These are phyloP conservation scores for Trichoderma arundinaceum DNA, from an alignment of 2,329 filamentous ascomycete genomes.

Conservation along the genomic window DNA sequence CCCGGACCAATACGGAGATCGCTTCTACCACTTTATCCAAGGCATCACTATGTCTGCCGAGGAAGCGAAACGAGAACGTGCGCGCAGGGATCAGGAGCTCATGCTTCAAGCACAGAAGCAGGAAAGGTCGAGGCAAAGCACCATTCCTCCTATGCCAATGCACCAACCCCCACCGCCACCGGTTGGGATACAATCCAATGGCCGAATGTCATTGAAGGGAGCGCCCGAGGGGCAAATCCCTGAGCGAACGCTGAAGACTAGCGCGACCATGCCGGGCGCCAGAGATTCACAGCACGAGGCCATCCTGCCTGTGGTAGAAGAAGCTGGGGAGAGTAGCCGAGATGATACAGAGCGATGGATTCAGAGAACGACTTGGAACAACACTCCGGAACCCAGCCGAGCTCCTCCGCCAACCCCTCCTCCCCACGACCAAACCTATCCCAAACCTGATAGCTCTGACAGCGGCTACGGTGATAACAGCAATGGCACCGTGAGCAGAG, in stretches of 20 bases:
- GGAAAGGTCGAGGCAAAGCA: constrained; percentile 48
- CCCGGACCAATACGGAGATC: constrained; percentile 87
- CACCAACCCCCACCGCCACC: constrained; percentile 53
- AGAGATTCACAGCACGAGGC: constrained; percentile 62
- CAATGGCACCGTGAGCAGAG: constrained; percentile 42
- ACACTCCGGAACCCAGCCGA: constrained; percentile 54
- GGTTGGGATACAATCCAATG: constrained; percentile 44
- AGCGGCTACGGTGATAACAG: constrained; percentile 52
- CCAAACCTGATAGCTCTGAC: constrained; percentile 55
- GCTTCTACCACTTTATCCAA: constrained; percentile 91
- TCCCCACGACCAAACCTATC: constrained; percentile 39
- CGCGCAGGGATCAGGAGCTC: constrained; percentile 65
- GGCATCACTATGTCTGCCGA: constrained; percentile 89
- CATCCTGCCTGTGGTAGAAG: constrained; percentile 83
- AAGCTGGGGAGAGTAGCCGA: constrained; percentile 76
- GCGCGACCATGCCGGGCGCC: constrained; percentile 47
- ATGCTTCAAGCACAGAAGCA: constrained; percentile 46
- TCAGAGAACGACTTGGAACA: constrained; percentile 47
- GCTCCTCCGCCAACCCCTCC: constrained; percentile 47
- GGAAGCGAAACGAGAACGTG: constrained; percentile 73
- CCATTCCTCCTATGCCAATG: constrained; percentile 54
- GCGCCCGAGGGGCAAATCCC: constrained; percentile 59
- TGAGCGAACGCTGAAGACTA: constrained; percentile 61
- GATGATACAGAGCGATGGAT: constrained; percentile 51
- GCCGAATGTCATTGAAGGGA: constrained; percentile 45